Percentiles rank a stretch among this genome's conserved stretches.
Evolutionary conservation across 2,329 filamentous ascomycete species (phyloP).

Genomic region (Mariannaea elegans): DNA sequence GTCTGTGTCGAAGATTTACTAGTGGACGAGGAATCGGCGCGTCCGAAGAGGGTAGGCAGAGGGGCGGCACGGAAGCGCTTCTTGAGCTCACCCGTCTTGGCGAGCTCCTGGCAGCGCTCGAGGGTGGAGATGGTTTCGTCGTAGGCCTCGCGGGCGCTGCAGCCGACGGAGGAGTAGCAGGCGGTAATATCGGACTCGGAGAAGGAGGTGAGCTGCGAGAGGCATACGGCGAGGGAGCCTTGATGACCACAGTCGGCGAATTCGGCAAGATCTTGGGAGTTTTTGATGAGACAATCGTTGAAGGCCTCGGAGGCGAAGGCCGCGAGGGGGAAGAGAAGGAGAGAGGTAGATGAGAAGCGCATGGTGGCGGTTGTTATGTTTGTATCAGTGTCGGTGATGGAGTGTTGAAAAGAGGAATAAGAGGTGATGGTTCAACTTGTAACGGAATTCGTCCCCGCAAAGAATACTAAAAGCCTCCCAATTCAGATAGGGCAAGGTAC

Average conservation of each 20-base stretch:
- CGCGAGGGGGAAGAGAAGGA: slow-evolving; percentile 47
- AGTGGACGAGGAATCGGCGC: slow-evolving; percentile 26
- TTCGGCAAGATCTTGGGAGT: slow-evolving; percentile 50
- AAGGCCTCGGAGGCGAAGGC: slow-evolving; percentile 42
- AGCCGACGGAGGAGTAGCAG: slow-evolving; percentile 49
- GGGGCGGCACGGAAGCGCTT: slow-evolving; percentile 40
- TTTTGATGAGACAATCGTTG: slow-evolving; percentile 51
- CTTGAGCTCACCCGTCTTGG: slow-evolving; percentile 39
- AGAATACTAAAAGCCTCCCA: too few species aligned
- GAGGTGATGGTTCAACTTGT: too few species aligned
- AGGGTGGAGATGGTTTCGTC: slow-evolving; percentile 42
- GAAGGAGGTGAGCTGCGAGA: slow-evolving; percentile 46
- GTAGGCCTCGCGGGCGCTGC: slow-evolving; percentile 43
- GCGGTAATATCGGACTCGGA: slow-evolving; percentile 47
- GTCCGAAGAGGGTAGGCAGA: slow-evolving; percentile 28
- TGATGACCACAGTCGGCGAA: slow-evolving; percentile 55
- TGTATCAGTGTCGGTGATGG: slow-evolving; percentile 13
- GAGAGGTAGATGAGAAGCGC: slow-evolving; percentile 43
- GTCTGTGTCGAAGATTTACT: slow-evolving; percentile 24
- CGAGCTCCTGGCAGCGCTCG: slow-evolving; percentile 44
- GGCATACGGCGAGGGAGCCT: slow-evolving; percentile 53
- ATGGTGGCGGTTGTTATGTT: slow-evolving; percentile 28
- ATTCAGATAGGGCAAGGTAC: too few species aligned
- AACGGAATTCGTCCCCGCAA: too few species aligned
- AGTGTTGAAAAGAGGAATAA: too few species aligned